Conservation (phyloP, 768 basidiomycete species). For the Tylopilus subfusipes region DNA sequence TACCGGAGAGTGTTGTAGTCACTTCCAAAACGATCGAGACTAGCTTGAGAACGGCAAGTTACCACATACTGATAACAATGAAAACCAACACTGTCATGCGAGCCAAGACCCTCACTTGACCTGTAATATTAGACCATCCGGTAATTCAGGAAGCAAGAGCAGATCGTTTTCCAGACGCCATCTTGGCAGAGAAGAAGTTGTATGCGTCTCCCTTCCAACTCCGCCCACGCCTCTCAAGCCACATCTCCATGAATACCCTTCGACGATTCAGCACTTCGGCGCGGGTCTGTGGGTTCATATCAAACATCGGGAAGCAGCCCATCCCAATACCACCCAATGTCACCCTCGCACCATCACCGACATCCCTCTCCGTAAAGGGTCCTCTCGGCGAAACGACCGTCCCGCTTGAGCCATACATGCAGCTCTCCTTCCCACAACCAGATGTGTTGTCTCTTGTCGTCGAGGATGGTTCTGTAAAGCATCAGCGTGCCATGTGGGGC, state of each 20-base stretch:
- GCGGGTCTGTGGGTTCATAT: conserved; percentile 44
- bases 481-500: conserved; percentile 94
- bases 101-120: conserved; percentile 24
- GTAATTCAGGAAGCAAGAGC: conserved; percentile 29
- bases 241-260: conserved; percentile 19
- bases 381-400: conserved; percentile 52
- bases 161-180: conserved; percentile 22
- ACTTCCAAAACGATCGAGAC: not conserved
- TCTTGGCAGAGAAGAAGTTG: conserved; percentile 28
- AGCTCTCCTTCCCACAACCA: conserved; percentile 33
- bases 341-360: conserved; percentile 34
- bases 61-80: conserved; percentile 5
- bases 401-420: conserved; percentile 46
- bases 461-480: conserved; percentile 62
- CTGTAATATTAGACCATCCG: conserved; percentile 28
- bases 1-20: conserved; percentile 15
- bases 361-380: conserved; percentile 52
- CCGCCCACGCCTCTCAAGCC: not conserved
- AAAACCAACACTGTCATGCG: conserved; percentile 18
- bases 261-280: conserved; percentile 50
- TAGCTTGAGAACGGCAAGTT: not conserved
- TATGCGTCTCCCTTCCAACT: too few relatives aligned
- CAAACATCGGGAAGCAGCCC: conserved; percentile 60
- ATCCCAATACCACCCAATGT: conserved; percentile 53
- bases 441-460: conserved; percentile 38